Evolutionary conservation across 345 rosid species (phyloP).

Genomic region (Physaria fendleri): DNA sequence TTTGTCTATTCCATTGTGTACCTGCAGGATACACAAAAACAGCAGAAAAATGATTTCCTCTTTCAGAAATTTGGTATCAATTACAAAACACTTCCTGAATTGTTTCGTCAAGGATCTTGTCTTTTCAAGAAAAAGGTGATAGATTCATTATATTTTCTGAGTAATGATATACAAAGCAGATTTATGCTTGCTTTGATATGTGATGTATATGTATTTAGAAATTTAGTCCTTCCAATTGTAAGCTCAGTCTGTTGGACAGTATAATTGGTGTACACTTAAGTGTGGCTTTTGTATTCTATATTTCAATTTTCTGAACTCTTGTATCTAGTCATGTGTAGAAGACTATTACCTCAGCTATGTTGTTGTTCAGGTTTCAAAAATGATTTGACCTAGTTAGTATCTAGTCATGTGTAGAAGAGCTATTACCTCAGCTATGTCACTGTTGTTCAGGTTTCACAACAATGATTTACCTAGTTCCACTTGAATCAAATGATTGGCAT

Average conservation of each 20-base stretch:
- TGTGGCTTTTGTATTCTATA: neutral
- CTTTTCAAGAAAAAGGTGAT: slow-evolving; percentile 61
- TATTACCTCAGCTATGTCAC: too few relatives aligned
- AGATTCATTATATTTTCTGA: neutral
- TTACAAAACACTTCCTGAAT: slow-evolving; percentile 51
- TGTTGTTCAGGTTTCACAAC: too few relatives aligned
- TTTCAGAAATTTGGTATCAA: slow-evolving; percentile 65
- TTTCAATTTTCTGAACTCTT: neutral
- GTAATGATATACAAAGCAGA: too few relatives aligned
- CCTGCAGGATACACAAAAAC: slow-evolving; percentile 59
- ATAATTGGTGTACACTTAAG: neutral
- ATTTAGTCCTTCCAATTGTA: neutral
- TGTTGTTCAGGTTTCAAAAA: too few relatives aligned
- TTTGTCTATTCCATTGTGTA: too few relatives aligned
- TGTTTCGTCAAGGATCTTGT: slow-evolving; percentile 85
- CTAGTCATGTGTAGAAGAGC: too few relatives aligned
- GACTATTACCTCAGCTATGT: too few relatives aligned
- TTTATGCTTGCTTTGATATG: neutral
- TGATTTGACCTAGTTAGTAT: too few relatives aligned
- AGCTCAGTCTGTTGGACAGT: neutral
- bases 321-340: neutral
- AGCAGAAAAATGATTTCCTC: slow-evolving; percentile 76
- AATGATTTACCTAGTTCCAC: too few relatives aligned
- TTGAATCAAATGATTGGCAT: too few relatives aligned
- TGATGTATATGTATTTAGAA: neutral